Evolutionary conservation across 169 alveolate genomes (phyloP), one percentile per base, ranked within the genome.

Genomic region (Cardiosporidium cionae): DNA sequence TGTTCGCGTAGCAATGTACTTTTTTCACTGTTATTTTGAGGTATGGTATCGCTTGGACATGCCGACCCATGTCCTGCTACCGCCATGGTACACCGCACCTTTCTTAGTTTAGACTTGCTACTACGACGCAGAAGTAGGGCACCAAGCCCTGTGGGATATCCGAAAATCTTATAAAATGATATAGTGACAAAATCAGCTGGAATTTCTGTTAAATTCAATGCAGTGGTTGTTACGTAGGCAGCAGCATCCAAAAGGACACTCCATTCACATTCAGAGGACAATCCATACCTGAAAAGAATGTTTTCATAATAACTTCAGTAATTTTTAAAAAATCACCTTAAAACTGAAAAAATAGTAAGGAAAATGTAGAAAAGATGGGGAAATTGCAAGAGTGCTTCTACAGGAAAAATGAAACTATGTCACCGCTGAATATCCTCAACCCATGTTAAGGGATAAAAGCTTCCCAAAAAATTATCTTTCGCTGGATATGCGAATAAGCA

Each of bases 111-210:
- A 36, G 7, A 25, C 35, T 69, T 80, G 7, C 44, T 75, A 2
- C 74, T 79, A 5, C 64, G 54, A 23, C 58, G 68, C 25, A 62
- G 68, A 9, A 82, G 32, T 36, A 82, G 70, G 22, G 83, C 86
- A 16, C 87, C 87, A n/a, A 82, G 58, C 7, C 87, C 87, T 9
- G 87, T 82, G 25, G 87, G 87, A 54, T 82, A 78, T 5, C 87
- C 87, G 68, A 82, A 82, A 62, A 82, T 72, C 68, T 82, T 82
- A 76, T 82, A 82, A 71, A 82, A 82, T 7, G 87, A 82, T 2
- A 82, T 7, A 65, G 78, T 82, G 5, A 76, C 76, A 52, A 82
- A 82, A 71, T 82, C 86, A 9, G 87, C 84, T 27, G 86, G 68
- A 52, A 65, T 1, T 27, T 73, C 65, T 3, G 79, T 0, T 23